Evolutionary conservation across 1,284 basidiomycete species (phyloP).

Genomic region (Cryptococcus sp.): DNA sequence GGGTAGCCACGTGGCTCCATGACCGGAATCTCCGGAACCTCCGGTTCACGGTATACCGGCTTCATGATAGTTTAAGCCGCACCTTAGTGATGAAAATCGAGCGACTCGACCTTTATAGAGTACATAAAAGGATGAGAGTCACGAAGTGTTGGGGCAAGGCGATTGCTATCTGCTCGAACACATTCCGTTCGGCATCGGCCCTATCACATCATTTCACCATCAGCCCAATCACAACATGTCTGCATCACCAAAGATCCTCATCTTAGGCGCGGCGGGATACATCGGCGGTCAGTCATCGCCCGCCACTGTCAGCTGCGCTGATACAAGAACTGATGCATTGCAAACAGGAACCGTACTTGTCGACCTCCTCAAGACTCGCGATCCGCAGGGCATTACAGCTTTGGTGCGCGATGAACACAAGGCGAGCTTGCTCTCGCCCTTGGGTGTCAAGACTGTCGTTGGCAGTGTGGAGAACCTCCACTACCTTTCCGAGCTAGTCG

Average conservation of each 20-base stretch:
- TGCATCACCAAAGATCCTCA: conserved; percentile 16
- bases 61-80: too few species aligned
- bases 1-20: too few species aligned
- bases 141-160: too few species aligned
- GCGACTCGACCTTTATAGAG: too few species aligned
- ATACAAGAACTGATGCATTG: too few species aligned
- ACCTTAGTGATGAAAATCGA: too few species aligned
- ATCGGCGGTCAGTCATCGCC: conserved; percentile 20
- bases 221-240: conserved; percentile 4
- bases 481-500: conserved; percentile 10
- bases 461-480: conserved; percentile 13
- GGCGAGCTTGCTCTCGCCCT: conserved; percentile 7
- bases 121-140: too few species aligned
- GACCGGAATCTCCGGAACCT: too few species aligned
- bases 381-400: conserved; percentile 16
- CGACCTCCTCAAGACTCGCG: conserved; percentile 17
- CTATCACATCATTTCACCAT: conserved; percentile 2
- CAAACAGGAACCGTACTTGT: conserved; percentile 13
- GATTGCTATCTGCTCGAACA: neutral
- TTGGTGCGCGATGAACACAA: conserved; percentile 16
- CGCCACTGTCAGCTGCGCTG: neutral
- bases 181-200: neutral
- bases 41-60: too few species aligned
- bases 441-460: conserved; percentile 13
- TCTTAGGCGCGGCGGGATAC: conserved; percentile 24